phyloP scores from a whole-genome alignment of 495 filamentous ascomycete species.

The Pyrenula massariospora region DNA sequence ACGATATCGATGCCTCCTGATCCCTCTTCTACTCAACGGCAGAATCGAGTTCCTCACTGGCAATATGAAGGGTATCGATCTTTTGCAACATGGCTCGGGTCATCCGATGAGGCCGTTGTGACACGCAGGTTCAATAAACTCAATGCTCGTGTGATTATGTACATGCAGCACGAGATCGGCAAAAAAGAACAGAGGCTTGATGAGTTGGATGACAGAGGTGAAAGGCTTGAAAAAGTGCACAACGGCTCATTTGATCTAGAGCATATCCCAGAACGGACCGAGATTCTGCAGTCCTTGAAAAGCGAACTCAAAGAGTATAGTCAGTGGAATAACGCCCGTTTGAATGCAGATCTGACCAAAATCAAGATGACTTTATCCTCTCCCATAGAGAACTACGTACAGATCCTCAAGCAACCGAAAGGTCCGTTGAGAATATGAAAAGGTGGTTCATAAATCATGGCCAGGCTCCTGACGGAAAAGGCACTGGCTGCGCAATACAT shows the following conservation, averaged over 20 bases:
- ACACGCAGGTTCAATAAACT: constrained; percentile 18
- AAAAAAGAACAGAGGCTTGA: constrained; percentile 4
- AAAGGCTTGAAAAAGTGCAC: constrained; percentile 3
- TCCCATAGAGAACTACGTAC: constrained; percentile 1
- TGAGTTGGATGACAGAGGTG: constrained; percentile 2
- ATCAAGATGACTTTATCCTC: constrained; percentile 13
- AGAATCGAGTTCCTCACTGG: constrained; percentile 5
- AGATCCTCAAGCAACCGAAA: constrained; percentile 2
- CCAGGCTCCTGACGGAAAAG: background rate
- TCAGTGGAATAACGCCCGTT: constrained; percentile 3
- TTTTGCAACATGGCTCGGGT: constrained; percentile 19
- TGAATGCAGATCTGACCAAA: background rate
- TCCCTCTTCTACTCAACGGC: background rate
- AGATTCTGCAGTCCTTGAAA: constrained; percentile 9
- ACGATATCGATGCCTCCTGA: background rate
- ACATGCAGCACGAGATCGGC: constrained; percentile 9
- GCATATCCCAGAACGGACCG: constrained; percentile 1
- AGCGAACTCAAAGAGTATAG: constrained; percentile 7
- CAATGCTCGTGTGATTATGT: constrained; percentile 17
- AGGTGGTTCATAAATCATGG: constrained; percentile 12
- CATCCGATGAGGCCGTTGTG: constrained; percentile 25
- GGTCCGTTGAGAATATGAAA: constrained; percentile 8
- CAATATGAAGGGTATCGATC: constrained; percentile 23
- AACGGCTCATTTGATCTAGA: constrained; percentile 22
- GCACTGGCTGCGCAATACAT: constrained; percentile 9